Conservation (phyloP, 108 stramenopile genomes). For the Poteriospumella lacustris region DNA sequence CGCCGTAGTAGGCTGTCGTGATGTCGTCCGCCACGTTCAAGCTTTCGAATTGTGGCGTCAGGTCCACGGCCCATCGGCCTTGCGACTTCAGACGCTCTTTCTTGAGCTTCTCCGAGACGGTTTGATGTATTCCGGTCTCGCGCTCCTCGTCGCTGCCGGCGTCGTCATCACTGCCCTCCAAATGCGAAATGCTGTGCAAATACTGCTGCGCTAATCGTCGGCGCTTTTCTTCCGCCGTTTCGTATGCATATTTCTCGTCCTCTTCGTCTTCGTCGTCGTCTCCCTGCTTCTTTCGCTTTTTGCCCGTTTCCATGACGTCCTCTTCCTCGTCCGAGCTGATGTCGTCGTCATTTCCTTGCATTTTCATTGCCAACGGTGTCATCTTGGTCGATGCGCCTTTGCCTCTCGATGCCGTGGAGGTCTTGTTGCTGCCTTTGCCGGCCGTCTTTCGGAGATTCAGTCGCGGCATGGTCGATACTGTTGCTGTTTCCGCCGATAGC, state of each 20-base stretch:
- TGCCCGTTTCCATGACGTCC: constrained; percentile 16
- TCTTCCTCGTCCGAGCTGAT: constrained; percentile 33
- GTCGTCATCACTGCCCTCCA: constrained; percentile 41
- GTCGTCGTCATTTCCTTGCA: too few species aligned
- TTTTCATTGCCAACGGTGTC: too few species aligned
- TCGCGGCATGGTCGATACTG: too few species aligned
- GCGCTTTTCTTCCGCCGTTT: constrained; percentile 56
- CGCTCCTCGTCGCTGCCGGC: not conserved
- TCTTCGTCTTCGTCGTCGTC: constrained; percentile 1
- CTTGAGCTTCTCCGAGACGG: constrained; percentile 31
- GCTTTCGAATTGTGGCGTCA: constrained; percentile 33
- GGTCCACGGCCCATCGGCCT: constrained; percentile 5
- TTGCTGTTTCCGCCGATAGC: too few species aligned
- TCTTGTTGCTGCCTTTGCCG: too few species aligned
- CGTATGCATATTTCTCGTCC: constrained; percentile 34
- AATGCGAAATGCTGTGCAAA: constrained; percentile 40
- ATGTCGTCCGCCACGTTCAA: constrained; percentile 13
- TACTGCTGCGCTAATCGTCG: constrained; percentile 54
- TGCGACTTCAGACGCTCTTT: constrained; percentile 28
- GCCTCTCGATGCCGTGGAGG: too few species aligned
- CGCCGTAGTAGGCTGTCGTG: constrained; percentile 12
- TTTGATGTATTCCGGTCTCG: constrained; percentile 27
- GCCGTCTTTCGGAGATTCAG: too few species aligned
- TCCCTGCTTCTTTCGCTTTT: not conserved
- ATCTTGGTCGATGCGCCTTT: too few species aligned